These are phyloP conservation scores for Umbelopsis isabellina DNA, from an alignment of 192 early-diverging fungal species.

Conservation along the genomic window DNA sequence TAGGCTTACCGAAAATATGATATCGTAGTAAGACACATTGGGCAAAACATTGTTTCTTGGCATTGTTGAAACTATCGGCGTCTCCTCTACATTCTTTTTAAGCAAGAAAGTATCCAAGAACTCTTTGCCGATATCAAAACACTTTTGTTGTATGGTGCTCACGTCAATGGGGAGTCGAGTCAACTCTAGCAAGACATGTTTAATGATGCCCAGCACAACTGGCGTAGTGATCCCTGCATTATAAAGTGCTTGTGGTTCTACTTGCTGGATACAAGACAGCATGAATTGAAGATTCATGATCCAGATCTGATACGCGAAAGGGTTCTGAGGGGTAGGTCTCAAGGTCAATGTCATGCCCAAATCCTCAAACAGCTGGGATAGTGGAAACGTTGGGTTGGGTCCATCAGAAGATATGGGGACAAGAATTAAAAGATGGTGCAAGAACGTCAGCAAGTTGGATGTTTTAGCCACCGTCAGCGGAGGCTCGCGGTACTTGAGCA, in stretches of 20 bases:
- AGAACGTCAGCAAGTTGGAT: conserved; percentile 29
- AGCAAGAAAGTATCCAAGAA: conserved; percentile 35
- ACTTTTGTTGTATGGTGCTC: conserved; percentile 27
- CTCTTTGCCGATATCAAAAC: conserved; percentile 32
- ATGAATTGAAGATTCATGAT: conserved; percentile 41
- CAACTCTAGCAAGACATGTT: conserved; percentile 36
- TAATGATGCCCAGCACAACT: conserved; percentile 32
- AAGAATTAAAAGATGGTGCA: conserved; percentile 32
- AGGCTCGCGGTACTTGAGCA: conserved; percentile 38
- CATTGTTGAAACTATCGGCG: background rate
- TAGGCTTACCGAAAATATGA: conserved; percentile 39
- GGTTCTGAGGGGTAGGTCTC: background rate
- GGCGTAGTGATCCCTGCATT: conserved; percentile 36
- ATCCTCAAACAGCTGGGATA: conserved; percentile 36
- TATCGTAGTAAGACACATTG: conserved; percentile 32
- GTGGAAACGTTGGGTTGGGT: conserved; percentile 23
- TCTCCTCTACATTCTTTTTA: conserved; percentile 1
- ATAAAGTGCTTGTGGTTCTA: conserved; percentile 17
- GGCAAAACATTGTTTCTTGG: conserved; percentile 2
- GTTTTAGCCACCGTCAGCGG: conserved; percentile 35
- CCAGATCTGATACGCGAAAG: conserved; percentile 26
- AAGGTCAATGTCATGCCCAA: conserved; percentile 29
- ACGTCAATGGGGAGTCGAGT: conserved; percentile 26
- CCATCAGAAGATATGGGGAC: conserved; percentile 13
- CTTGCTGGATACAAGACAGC: conserved; percentile 32